Conservation (phyloP, 495 filamentous ascomycete genomes). For the Copromyces sp. region DNA sequence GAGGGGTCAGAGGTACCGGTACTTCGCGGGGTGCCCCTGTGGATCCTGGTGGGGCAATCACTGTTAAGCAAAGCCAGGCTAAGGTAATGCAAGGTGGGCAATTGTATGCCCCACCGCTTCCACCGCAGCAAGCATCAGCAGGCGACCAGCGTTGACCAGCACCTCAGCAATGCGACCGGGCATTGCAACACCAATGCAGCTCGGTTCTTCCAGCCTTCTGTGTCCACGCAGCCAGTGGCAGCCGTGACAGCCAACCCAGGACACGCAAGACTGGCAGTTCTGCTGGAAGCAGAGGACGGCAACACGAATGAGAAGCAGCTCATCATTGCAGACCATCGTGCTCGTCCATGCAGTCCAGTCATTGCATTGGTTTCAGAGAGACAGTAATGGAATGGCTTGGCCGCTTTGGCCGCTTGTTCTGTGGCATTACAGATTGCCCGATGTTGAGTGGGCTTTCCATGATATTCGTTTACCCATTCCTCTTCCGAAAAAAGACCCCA, state of each 20-base stretch:
- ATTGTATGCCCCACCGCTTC: neutral
- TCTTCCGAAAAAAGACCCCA: neutral
- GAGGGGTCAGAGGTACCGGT: conserved; percentile 21
- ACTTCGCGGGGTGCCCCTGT: conserved; percentile 11
- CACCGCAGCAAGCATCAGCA: too few species aligned
- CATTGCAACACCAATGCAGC: neutral
- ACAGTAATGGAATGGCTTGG: neutral
- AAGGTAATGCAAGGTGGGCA: conserved; percentile 3
- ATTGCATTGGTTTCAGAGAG: neutral
- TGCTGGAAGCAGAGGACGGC: neutral
- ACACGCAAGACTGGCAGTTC: neutral
- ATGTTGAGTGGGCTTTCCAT: neutral
- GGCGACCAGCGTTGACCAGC: too few species aligned
- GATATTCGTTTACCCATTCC: neutral
- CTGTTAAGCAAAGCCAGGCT: conserved; percentile 1
- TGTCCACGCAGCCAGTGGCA: neutral
- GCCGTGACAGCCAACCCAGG: neutral
- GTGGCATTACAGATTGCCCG: neutral
- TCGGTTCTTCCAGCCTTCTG: neutral
- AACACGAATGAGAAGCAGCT: neutral
- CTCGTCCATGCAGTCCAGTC: neutral
- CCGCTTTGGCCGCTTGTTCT: neutral
- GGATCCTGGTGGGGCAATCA: conserved; percentile 1
- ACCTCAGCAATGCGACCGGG: too few species aligned
- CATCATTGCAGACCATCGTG: neutral